A percentile compares a stretch with the other conserved stretches of the same genome.
Conservation (phyloP, 176 grass and related monocot genomes). For the Puya raimondii region DNA sequence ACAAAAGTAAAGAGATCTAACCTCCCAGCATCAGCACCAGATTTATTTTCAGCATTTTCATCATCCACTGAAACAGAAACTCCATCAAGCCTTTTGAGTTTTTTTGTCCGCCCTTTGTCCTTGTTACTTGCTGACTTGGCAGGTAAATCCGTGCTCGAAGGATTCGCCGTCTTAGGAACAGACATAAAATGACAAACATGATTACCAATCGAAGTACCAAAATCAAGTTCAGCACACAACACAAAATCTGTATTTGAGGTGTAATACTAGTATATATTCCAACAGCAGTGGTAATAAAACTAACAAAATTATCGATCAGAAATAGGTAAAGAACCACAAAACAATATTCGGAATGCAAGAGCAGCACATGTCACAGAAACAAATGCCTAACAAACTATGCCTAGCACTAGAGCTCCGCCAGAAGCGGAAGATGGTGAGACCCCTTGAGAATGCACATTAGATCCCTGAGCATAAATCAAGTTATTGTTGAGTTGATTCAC, state of each 20-base stretch:
- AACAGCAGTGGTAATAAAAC: no score
- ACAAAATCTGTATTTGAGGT: background rate
- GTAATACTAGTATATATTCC: background rate
- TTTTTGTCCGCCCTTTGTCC: constrained; percentile 37
- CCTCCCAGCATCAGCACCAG: background rate
- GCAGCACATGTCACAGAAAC: no score
- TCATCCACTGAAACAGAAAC: constrained; percentile 34
- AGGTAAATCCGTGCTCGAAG: constrained; percentile 46
- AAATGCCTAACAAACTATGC: background rate
- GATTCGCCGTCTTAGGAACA: constrained; percentile 44
- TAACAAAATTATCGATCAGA: no score
- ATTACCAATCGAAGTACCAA: background rate
- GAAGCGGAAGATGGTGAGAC: background rate
- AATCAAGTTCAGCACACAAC: background rate
- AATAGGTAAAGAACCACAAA: no score
- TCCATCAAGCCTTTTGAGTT: constrained; percentile 45
- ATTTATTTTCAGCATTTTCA: constrained; percentile 44
- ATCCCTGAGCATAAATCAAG: background rate
- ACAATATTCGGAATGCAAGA: no score
- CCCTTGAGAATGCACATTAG: constrained; percentile 10
- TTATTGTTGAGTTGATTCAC: background rate
- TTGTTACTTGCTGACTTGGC: constrained; percentile 53
- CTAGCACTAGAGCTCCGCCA: constrained; percentile 9
- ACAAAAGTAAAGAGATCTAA: constrained; percentile 19
- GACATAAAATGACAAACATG: background rate